phyloP scores from a whole-genome alignment of 306 rosid species.

The Pueraria montana region DNA sequence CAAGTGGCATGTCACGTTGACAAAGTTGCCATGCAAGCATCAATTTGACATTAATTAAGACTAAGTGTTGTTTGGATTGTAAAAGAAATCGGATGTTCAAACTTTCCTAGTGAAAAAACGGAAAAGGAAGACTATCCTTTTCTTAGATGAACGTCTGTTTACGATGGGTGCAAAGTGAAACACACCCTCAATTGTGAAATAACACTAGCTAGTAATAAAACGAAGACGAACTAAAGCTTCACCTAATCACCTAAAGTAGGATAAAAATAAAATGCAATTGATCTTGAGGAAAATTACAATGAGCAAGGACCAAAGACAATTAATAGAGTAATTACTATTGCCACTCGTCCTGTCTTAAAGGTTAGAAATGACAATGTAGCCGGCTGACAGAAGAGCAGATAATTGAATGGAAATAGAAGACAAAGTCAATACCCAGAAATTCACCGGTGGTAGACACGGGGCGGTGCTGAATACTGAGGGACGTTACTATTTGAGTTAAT shows the following conservation, averaged over 20 bases:
- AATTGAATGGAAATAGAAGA: constrained; percentile 35
- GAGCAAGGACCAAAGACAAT: not conserved
- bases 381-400: constrained; percentile 24
- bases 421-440: constrained; percentile 14
- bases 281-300: not conserved
- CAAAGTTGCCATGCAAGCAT: not conserved
- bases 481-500: not conserved
- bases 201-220: not conserved
- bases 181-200: not conserved
- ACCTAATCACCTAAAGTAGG: not conserved
- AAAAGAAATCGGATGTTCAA: too few species aligned
- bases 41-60: not conserved
- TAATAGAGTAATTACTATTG: not conserved
- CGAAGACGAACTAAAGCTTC: not conserved
- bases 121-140: too few species aligned
- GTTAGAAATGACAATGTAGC: not conserved
- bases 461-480: not conserved
- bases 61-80: too few species aligned
- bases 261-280: not conserved
- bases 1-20: not conserved
- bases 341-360: not conserved
- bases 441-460: not conserved
- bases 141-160: too few species aligned
- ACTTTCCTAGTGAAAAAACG: too few species aligned
- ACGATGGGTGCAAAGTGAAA: too few species aligned